A percentile compares a stretch with the other conserved stretches of the same genome.
Conservation (phyloP, 1,284 basidiomycete species). For the Erythrobasidium hasegawianum region DNA sequence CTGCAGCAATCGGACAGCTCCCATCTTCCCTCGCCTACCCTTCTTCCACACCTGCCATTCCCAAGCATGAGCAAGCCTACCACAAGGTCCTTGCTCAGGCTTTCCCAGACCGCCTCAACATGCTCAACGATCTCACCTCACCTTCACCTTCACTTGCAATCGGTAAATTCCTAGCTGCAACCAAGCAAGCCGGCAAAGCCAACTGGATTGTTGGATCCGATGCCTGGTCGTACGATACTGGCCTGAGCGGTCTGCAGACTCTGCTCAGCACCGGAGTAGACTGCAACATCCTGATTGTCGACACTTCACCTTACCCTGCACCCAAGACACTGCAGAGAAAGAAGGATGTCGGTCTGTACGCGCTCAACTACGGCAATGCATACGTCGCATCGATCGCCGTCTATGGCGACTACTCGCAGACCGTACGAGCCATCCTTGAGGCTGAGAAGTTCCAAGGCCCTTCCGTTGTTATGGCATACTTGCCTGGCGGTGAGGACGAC, state of each 20-base stretch:
- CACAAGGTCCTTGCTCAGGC: slow-evolving; percentile 79
- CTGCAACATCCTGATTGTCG: slow-evolving; percentile 92
- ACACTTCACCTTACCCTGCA: slow-evolving; percentile 84
- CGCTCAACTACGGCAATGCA: slow-evolving; percentile 96
- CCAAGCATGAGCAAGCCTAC: slow-evolving; percentile 87
- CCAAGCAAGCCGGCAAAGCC: slow-evolving; percentile 60
- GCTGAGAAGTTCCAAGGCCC: slow-evolving; percentile 88
- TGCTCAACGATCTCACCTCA: slow-evolving; percentile 76
- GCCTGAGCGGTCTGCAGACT: slow-evolving; percentile 93
- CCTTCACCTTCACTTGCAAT: slow-evolving; percentile 68
- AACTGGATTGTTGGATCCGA: slow-evolving; percentile 97
- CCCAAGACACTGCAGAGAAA: slow-evolving; percentile 60
- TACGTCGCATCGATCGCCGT: slow-evolving; percentile 94
- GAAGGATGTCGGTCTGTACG: slow-evolving; percentile 91
- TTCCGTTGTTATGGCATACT: slow-evolving; percentile 87
- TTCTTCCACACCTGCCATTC: slow-evolving; percentile 56
- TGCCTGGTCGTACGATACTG: slow-evolving; percentile 95
- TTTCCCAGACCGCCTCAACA: slow-evolving; percentile 75
- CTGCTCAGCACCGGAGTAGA: slow-evolving; percentile 84
- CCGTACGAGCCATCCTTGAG: slow-evolving; percentile 85
- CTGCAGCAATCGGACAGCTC: slow-evolving; percentile 37
- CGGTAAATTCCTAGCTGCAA: slow-evolving; percentile 77
- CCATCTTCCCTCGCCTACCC: slow-evolving; percentile 46
- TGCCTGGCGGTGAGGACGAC: slow-evolving; percentile 76
- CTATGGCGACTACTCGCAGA: slow-evolving; percentile 92